phyloP scores from a whole-genome alignment of 2,329 filamentous ascomycete species.

The Chrysosporium queenslandicum region DNA sequence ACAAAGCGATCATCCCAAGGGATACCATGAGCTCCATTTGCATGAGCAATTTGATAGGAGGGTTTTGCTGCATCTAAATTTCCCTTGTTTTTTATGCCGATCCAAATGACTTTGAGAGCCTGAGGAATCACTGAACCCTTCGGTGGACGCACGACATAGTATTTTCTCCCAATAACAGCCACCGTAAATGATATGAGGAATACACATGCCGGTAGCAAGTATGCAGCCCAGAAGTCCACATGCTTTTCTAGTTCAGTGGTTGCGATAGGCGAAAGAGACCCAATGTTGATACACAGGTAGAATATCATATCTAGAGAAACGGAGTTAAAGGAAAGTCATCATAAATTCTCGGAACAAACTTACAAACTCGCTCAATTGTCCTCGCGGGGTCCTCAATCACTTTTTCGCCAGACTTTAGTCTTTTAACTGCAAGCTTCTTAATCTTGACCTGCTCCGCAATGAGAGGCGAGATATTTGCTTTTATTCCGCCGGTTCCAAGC shows the following conservation, averaged over 20 bases:
- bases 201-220: slow-evolving; percentile 51
- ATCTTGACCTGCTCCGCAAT: slow-evolving; percentile 57
- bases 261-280: slow-evolving; percentile 56
- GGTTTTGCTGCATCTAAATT: slow-evolving; percentile 57
- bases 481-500: slow-evolving; percentile 57
- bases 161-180: slow-evolving; percentile 38
- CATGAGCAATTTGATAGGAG: slow-evolving; percentile 48
- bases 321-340: slow-evolving; percentile 1
- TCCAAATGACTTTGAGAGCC: slow-evolving; percentile 46
- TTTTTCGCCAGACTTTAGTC: slow-evolving; percentile 39
- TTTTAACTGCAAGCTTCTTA: slow-evolving; percentile 43
- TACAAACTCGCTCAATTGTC: slow-evolving; percentile 54
- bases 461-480: slow-evolving; percentile 49
- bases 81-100: slow-evolving; percentile 46
- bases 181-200: slow-evolving; percentile 53
- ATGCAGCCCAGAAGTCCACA: slow-evolving; percentile 57
- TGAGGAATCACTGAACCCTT: slow-evolving; percentile 56
- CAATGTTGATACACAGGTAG: slow-evolving; percentile 63
- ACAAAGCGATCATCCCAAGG: slow-evolving; percentile 61
- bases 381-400: slow-evolving; percentile 58
- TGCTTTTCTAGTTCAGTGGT: slow-evolving; percentile 59
- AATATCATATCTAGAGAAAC: slow-evolving; percentile 51
- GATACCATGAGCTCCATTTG: slow-evolving; percentile 33
- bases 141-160: slow-evolving; percentile 41
- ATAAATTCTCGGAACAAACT: background rate